These are phyloP conservation scores for Arthrobotrys iridis DNA, from an alignment of 2,329 filamentous ascomycete genomes.

Conservation along the genomic window DNA sequence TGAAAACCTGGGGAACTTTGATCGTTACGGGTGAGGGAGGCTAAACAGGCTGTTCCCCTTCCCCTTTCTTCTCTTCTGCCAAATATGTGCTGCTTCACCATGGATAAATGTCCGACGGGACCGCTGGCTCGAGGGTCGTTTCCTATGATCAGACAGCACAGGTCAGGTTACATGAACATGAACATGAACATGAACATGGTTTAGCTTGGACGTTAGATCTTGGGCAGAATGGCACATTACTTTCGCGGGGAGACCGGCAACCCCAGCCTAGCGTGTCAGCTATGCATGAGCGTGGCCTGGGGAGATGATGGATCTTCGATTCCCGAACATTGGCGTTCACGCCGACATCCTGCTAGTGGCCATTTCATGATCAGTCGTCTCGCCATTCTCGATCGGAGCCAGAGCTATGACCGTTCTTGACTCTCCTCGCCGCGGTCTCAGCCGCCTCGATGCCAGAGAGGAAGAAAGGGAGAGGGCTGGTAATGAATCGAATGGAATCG, in stretches of 20 bases:
- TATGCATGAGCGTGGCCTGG: conserved; percentile 4
- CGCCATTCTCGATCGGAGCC: neutral
- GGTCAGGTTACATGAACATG: neutral
- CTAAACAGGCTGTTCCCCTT: conserved; percentile 4
- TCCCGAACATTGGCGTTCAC: conserved; percentile 40
- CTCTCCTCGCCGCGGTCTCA: neutral
- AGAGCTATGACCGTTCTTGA: neutral
- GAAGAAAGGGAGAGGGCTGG: neutral
- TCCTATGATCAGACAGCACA: neutral
- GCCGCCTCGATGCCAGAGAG: neutral
- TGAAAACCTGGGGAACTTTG: neutral
- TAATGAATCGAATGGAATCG: too few species aligned
- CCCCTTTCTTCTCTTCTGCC: neutral
- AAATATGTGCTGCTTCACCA: neutral
- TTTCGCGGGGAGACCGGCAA: conserved; percentile 38
- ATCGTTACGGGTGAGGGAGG: conserved; percentile 11
- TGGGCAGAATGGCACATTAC: neutral
- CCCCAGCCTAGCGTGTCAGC: conserved; percentile 26
- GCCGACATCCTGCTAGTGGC: conserved; percentile 1
- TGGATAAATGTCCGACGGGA: conserved; percentile 12
- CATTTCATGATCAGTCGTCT: neutral
- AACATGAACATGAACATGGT: conserved; percentile 11
- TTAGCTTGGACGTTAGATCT: conserved; percentile 26
- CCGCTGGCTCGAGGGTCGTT: neutral
- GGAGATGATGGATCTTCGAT: conserved; percentile 23